Base-by-base conservation (phyloP, 257 asterid species). In the Gynochthodes officinalis region DNA sequence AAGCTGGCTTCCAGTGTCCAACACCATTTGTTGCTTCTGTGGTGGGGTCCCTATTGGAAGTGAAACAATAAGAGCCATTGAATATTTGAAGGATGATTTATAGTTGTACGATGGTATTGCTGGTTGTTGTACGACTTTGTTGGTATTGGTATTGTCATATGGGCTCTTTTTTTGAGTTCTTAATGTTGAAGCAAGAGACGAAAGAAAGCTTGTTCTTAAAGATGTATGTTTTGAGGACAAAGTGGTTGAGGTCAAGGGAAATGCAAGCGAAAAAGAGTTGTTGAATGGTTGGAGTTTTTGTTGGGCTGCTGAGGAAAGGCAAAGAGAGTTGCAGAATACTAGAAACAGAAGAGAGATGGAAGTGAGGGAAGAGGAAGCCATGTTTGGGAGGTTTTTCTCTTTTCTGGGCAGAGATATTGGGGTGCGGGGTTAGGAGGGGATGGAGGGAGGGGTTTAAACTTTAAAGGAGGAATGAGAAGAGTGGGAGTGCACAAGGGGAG, bases 1-100 rank as follows among this genome's bases (percentile, higher is more conserved):
- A 13, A 94, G 95, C 82, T 94, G 96, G 86, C 96, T 89, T 21
- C 98, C 97, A 16, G 97, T 94, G 79, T 94, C 98, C 68, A 94
- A 42, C 8, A 91, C 96, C 96, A 91, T 89, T 23, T 84, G 85
- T 72, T 89, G 95, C 4, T 73, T 61, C 82, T 94, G 98, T 32
- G 97, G 95, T 15, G 97, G 98, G 53, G 96, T 94, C 11, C 97
- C 98, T 21, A 94, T 89, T 1, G 95, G 95, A 54, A 94, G 92
- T 8, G 95, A 83, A 14, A 89, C 89, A 27, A 91, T 82, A 74
- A 89, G 85, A 58, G 96, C 97, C 95, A 88, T 83, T 5, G 98
- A 85, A 71, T 91, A 89, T 74, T 86, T 87, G 79, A 93, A 83
- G 0, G 85, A 72, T 4, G 96, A 79, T 42, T 76, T 84, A 49